These are phyloP conservation scores for Vitis riparia DNA, from an alignment of 164 flowering plant species.

Conservation along the genomic window DNA sequence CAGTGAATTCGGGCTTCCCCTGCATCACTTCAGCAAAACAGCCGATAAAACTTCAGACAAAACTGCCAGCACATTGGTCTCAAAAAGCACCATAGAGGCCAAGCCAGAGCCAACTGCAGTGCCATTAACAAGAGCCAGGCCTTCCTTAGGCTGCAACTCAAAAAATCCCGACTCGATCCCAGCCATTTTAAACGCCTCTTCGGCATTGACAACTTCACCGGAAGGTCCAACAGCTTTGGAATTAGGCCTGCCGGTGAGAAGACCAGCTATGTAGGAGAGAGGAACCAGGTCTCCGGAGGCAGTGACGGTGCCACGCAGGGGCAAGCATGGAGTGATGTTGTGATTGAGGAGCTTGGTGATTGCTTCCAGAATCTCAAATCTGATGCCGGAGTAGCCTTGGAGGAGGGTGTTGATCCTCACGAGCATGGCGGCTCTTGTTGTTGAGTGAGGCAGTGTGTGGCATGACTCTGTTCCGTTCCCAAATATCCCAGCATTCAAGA, in stretches of 20 bases:
- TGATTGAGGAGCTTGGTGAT: constrained; percentile 5
- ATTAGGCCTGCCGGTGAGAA: not conserved
- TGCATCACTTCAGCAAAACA: constrained; percentile 11
- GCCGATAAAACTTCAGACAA: constrained; percentile 7
- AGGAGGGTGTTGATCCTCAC: too few relatives aligned
- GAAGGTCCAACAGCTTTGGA: constrained; percentile 5
- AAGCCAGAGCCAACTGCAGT: constrained; percentile 13
- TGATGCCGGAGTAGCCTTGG: constrained; percentile 11
- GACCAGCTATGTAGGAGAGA: too few relatives aligned
- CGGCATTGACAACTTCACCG: not conserved
- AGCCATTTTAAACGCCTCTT: constrained; percentile 3
- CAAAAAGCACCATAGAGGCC: constrained; percentile 10
- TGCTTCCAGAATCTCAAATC: constrained; percentile 13
- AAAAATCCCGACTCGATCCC: constrained; percentile 4
- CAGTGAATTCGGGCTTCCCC: constrained; percentile 16
- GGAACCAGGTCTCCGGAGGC: too few relatives aligned
- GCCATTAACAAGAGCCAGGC: constrained; percentile 10
- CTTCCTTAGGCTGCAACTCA: constrained; percentile 14
- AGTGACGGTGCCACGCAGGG: constrained; percentile 3
- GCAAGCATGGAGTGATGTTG: constrained; percentile 13
- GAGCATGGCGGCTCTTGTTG: too few relatives aligned
- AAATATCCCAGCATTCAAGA: too few relatives aligned
- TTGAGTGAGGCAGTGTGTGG: too few relatives aligned
- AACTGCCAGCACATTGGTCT: constrained; percentile 7
- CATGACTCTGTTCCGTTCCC: too few relatives aligned